Evolutionary conservation across 176 grass and related monocot genomes (phyloP).

Genomic region (Triticum turgidum): DNA sequence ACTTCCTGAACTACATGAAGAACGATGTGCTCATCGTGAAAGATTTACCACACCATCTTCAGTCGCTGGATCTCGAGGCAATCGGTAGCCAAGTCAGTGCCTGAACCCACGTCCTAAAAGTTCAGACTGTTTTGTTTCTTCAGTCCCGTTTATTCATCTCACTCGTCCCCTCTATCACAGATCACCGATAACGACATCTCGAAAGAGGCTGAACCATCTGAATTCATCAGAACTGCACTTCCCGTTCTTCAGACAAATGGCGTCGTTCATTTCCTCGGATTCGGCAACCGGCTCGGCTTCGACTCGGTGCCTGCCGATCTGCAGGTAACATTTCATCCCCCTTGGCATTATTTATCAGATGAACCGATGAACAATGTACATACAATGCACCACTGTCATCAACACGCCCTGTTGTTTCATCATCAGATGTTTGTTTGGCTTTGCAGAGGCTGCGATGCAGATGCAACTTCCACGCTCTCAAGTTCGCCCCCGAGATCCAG

Average conservation of each 20-base stretch:
- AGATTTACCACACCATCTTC: slow-evolving; percentile 71
- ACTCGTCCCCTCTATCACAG: slow-evolving; percentile 28
- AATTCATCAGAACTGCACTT: slow-evolving; percentile 61
- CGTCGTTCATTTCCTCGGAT: slow-evolving; percentile 86
- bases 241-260: slow-evolving; percentile 67
- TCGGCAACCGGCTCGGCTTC: slow-evolving; percentile 92
- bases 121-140: neutral
- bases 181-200: slow-evolving; percentile 81
- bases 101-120: neutral
- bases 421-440: neutral
- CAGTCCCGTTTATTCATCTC: neutral
- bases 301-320: slow-evolving; percentile 76
- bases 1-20: slow-evolving; percentile 87
- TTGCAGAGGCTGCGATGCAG: slow-evolving; percentile 89
- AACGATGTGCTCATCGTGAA: slow-evolving; percentile 75
- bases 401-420: neutral
- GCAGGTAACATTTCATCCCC: slow-evolving; percentile 47
- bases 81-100: slow-evolving; percentile 81
- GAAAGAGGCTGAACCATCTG: slow-evolving; percentile 79
- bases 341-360: neutral
- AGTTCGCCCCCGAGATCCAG: slow-evolving; percentile 78
- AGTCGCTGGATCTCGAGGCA: slow-evolving; percentile 60
- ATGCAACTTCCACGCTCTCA: slow-evolving; percentile 96
- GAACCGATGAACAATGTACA: neutral
- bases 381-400: neutral